Base-by-base conservation (phyloP, 2,329 filamentous ascomycete genomes). In the Sclerotinia minor region DNA sequence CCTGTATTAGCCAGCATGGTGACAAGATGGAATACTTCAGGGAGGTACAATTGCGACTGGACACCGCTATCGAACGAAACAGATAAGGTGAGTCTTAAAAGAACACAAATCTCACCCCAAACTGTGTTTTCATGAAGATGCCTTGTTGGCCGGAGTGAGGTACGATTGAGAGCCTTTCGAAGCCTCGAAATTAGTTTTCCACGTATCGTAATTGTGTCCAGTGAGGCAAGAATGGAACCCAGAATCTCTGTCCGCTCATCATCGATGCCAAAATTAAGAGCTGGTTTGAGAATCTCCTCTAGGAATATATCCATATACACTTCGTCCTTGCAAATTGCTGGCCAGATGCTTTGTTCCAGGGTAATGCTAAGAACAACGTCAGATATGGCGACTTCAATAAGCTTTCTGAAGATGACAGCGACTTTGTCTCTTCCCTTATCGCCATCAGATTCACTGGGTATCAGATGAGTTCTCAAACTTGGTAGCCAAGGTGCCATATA, bases 401-500 rank as follows among this genome's bases (percentile, higher is more conserved):
- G 80, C 75, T 89, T 90, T 50, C 87, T 81, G 72, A 90, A 87
- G 26, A 91, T 81, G 3, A 80, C 78, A 8, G 87, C 85, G 54
- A 90, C 84, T 76, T 87, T 89, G 68, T 91, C 88, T 71, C 83
- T 83, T 7, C 84, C 87, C 74, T 89, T 89, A 71, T 91, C 88
- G 61, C 86, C 84, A 72, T 91, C 88, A 2, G 78, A 49, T 65
- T 90, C 88, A 38, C 81, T 81, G 5, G 84, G 80, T 24, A 91
- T 78, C 4, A 90, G 81, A 66, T 83, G 83, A 2, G 83, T 85
- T 59, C 88, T 84, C 45, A 91, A 77, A 17, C 87, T 84, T 7
- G 84, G 81, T 49, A 91, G 79, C 88, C 88, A 91, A 2, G 88
- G 88, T 7, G 87, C 85, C 85, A 91, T 89, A 74, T 91, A 91